These are phyloP conservation scores for Lachancea fermentati DNA, from an alignment of 805 yeast genomes.

Conservation along the genomic window DNA sequence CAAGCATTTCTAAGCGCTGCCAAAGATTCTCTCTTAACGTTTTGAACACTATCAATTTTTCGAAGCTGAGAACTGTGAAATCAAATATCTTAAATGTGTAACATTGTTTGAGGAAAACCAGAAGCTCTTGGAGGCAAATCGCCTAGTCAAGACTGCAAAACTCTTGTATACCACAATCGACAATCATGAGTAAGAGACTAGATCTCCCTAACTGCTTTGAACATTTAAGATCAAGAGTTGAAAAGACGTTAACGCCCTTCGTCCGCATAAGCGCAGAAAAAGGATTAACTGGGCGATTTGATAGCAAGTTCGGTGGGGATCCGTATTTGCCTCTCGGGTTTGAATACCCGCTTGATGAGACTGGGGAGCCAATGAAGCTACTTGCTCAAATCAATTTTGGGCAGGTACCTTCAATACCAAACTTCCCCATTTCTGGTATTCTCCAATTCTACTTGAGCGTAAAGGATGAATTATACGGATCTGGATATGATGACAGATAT, in stretches of 20 bases:
- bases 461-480: not conserved
- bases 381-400: constrained; percentile 1
- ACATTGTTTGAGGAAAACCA: no score
- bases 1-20: no score
- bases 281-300: not conserved
- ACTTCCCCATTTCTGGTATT: not conserved
- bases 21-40: no score
- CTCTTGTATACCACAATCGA: no score
- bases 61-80: no score
- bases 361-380: not conserved
- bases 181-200: no score
- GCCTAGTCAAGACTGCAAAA: no score
- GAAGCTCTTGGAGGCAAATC: no score
- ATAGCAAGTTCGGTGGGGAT: not conserved
- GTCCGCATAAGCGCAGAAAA: not conserved
- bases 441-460: not conserved
- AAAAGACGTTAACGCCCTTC: not conserved
- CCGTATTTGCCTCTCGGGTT: not conserved
- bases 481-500: not conserved
- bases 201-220: not conserved
- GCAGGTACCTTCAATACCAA: not conserved
- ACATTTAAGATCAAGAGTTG: not conserved
- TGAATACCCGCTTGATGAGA: not conserved
- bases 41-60: no score
- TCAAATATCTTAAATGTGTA: no score